phyloP scores from a whole-genome alignment of 768 basidiomycete species.

The Calvatia gigantea region DNA sequence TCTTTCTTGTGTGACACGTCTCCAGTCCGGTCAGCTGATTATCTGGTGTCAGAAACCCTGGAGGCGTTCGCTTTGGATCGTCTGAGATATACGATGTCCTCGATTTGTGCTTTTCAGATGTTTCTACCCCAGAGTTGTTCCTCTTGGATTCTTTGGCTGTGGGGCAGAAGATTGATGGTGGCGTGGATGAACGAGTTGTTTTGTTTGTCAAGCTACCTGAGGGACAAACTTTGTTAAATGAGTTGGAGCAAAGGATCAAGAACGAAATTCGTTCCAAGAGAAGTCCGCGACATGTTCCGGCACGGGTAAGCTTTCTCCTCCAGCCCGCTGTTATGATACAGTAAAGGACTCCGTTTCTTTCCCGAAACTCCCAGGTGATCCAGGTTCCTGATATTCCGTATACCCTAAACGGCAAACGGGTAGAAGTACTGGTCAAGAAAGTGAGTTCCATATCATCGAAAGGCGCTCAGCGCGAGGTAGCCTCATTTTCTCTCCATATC shows the following conservation, averaged over 20 bases:
- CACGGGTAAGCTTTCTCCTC: slow-evolving; percentile 42
- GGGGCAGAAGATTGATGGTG: slow-evolving; percentile 62
- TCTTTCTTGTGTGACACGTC: slow-evolving; percentile 5
- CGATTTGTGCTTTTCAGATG: slow-evolving; percentile 54
- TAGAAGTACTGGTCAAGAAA: slow-evolving; percentile 79
- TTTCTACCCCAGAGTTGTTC: slow-evolving; percentile 29
- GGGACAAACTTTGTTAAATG: slow-evolving; percentile 44
- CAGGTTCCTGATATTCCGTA: slow-evolving; percentile 72
- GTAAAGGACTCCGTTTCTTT: slow-evolving; percentile 11
- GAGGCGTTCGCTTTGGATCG: slow-evolving; percentile 80
- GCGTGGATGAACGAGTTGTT: slow-evolving; percentile 72
- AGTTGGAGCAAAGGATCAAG: slow-evolving; percentile 55
- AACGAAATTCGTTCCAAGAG: slow-evolving; percentile 57
- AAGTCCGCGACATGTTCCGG: slow-evolving; percentile 75
- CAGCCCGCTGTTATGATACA: background rate
- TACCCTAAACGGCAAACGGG: slow-evolving; percentile 77
- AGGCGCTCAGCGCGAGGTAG: slow-evolving; percentile 15
- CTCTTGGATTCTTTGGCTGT: slow-evolving; percentile 66
- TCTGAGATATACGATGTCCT: slow-evolving; percentile 80
- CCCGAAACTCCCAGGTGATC: slow-evolving; percentile 46
- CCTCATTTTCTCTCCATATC: slow-evolving; percentile 13
- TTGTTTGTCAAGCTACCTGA: slow-evolving; percentile 66
- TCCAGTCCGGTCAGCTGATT: slow-evolving; percentile 21
- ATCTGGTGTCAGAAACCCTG: slow-evolving; percentile 57
- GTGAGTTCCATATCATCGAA: slow-evolving; percentile 27